Evolutionary conservation across 2,329 filamentous ascomycete genomes (phyloP).

Genomic region (Aureobasidium sp.): DNA sequence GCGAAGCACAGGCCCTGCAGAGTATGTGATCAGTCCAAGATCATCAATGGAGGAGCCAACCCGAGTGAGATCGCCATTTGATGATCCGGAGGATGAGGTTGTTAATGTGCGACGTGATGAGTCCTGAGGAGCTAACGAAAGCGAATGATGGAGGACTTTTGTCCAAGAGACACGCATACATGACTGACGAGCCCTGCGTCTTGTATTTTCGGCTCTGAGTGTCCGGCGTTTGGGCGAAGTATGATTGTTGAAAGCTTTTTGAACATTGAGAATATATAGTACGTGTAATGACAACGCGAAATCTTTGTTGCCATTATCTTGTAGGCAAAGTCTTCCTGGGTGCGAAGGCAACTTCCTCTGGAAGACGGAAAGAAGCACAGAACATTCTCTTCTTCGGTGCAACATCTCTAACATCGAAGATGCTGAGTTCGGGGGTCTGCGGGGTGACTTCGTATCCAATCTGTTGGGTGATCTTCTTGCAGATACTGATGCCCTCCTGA

Average conservation of each 20-base stretch:
- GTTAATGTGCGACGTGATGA: background rate
- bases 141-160: no score
- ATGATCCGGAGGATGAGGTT: background rate
- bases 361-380: constrained; percentile 84
- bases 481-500: constrained; percentile 51
- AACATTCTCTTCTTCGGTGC: constrained; percentile 95
- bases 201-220: background rate
- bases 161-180: background rate
- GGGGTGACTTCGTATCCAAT: constrained; percentile 50
- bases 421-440: constrained; percentile 47
- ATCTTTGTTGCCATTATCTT: background rate
- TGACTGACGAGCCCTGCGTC: background rate
- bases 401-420: constrained; percentile 70
- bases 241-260: background rate
- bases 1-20: background rate
- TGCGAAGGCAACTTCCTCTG: constrained; percentile 71
- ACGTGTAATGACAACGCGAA: background rate
- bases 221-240: background rate
- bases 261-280: background rate
- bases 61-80: background rate
- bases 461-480: constrained; percentile 54
- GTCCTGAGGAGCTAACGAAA: background rate
- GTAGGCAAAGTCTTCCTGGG: background rate
- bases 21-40: background rate
- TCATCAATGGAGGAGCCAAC: background rate